A percentile compares a stretch with the other conserved stretches of the same genome.
These are phyloP conservation scores for Brassica balearica DNA, from an alignment of 441 rosid species.

Conservation along the genomic window DNA sequence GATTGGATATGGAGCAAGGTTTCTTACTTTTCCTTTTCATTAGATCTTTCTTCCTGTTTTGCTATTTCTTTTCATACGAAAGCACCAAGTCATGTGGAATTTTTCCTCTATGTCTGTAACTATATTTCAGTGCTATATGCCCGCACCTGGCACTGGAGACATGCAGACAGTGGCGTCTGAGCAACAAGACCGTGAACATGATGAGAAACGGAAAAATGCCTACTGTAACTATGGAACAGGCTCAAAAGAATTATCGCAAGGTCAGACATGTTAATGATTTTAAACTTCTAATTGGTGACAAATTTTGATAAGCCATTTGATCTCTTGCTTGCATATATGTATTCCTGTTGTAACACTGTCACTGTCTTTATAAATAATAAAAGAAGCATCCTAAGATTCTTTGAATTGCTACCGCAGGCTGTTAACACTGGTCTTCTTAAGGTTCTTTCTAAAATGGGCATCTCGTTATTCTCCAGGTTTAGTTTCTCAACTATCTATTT, in stretches of 20 bases:
- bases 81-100: conserved; percentile 34
- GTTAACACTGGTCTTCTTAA: conserved; percentile 94
- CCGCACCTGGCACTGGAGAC: conserved; percentile 98
- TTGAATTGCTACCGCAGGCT: conserved; percentile 63
- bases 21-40: conserved; percentile 35
- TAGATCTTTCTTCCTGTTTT: neutral
- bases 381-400: conserved; percentile 36
- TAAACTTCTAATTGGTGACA: conserved; percentile 4
- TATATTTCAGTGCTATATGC: conserved; percentile 79
- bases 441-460: conserved; percentile 99
- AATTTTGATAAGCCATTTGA: conserved; percentile 9
- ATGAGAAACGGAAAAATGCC: conserved; percentile 99
- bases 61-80: conserved; percentile 12
- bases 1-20: conserved; percentile 99
- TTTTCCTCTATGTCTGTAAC: conserved; percentile 23
- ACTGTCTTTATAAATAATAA: conserved; percentile 7
- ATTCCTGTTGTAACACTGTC: conserved; percentile 12
- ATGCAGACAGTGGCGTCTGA: conserved; percentile 99
- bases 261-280: conserved; percentile 51
- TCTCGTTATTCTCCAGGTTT: conserved; percentile 96
- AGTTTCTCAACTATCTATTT: conserved; percentile 31
- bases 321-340: conserved; percentile 22
- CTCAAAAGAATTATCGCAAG: conserved; percentile 95
- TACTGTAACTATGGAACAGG: conserved; percentile 98
- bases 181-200: conserved; percentile 92